A percentile compares a stretch with the other conserved stretches of the same genome.
Conservation (phyloP, 495 filamentous ascomycete species). For the Lentithecium fluviatile region DNA sequence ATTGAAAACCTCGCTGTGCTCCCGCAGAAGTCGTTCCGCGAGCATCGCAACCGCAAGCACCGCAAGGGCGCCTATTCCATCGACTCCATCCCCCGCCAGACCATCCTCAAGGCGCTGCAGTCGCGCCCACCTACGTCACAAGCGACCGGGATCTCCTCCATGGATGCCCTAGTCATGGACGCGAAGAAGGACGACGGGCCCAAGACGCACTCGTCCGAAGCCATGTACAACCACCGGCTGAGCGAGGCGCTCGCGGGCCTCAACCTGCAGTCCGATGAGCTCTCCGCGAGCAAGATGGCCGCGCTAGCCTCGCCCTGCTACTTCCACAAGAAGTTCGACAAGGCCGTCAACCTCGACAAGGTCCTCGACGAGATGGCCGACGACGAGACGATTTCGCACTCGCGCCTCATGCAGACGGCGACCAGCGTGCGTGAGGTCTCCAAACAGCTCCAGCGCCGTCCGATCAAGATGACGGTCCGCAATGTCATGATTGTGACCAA, state of each 20-base stretch:
- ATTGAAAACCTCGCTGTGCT: slow-evolving; percentile 27
- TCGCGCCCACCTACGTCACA: slow-evolving; percentile 64
- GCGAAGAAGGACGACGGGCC: slow-evolving; percentile 12
- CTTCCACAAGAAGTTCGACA: slow-evolving; percentile 94
- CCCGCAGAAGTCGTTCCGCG: slow-evolving; percentile 46
- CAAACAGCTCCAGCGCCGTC: slow-evolving; percentile 83
- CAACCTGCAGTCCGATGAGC: slow-evolving; percentile 10
- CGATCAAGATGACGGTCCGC: slow-evolving; percentile 80
- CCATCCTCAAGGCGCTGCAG: slow-evolving; percentile 83
- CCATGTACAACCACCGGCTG: slow-evolving; percentile 17
- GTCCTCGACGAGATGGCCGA: slow-evolving; percentile 91
- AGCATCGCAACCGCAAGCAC: slow-evolving; percentile 48
- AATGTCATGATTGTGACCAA: slow-evolving; percentile 98
- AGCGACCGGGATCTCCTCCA: slow-evolving; percentile 45
- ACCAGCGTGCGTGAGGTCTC: slow-evolving; percentile 92
- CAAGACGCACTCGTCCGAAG: slow-evolving; percentile 10
- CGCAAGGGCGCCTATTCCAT: slow-evolving; percentile 62
- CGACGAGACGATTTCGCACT: slow-evolving; percentile 89
- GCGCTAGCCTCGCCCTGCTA: slow-evolving; percentile 88
- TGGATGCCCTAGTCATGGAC: slow-evolving; percentile 24
- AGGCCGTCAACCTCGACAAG: slow-evolving; percentile 90
- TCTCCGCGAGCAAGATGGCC: slow-evolving; percentile 54
- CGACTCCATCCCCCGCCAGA: slow-evolving; percentile 76
- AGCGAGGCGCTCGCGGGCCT: slow-evolving; percentile 27
- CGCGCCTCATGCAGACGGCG: slow-evolving; percentile 88